Percentiles rank a stretch among this genome's conserved stretches.
Conservation (phyloP, 2,329 filamentous ascomycete species). For the Pseudogymnoascus sp. region DNA sequence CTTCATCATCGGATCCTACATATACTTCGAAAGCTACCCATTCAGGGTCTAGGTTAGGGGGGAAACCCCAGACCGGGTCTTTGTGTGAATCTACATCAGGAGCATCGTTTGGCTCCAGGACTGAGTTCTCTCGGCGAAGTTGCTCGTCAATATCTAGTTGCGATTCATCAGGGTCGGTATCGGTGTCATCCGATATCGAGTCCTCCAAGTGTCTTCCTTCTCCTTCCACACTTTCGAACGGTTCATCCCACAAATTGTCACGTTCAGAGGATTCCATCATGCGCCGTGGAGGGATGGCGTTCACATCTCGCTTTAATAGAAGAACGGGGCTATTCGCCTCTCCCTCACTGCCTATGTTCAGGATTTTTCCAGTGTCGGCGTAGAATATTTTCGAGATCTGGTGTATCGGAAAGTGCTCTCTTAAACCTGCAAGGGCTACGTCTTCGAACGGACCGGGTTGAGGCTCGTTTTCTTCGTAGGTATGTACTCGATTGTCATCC, state of each 20-base stretch:
- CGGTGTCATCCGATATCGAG: constrained; percentile 12
- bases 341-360: constrained; percentile 60
- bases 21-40: constrained; percentile 71
- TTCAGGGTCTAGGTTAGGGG: constrained; percentile 61
- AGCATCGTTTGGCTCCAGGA: constrained; percentile 14
- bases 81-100: constrained; percentile 9
- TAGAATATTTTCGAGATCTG: constrained; percentile 72
- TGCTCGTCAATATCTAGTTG: constrained; percentile 29
- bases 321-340: constrained; percentile 62
- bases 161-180: constrained; percentile 22
- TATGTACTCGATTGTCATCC: constrained; percentile 61
- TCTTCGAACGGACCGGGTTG: constrained; percentile 50
- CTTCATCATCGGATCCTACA: constrained; percentile 48
- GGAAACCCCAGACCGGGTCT: constrained; percentile 41
- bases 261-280: constrained; percentile 48
- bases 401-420: constrained; percentile 60
- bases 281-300: constrained; percentile 56
- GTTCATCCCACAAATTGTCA: constrained; percentile 20
- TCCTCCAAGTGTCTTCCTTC: constrained; percentile 18
- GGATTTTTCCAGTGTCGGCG: constrained; percentile 65
- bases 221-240: constrained; percentile 16
- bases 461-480: constrained; percentile 50
- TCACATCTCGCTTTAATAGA: constrained; percentile 57
- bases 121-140: constrained; percentile 25
- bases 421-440: constrained; percentile 52